Percentiles rank a stretch among this genome's conserved stretches.
phyloP scores from a whole-genome alignment of 352 stramenopile species.

The Globisporangium paddicum region DNA sequence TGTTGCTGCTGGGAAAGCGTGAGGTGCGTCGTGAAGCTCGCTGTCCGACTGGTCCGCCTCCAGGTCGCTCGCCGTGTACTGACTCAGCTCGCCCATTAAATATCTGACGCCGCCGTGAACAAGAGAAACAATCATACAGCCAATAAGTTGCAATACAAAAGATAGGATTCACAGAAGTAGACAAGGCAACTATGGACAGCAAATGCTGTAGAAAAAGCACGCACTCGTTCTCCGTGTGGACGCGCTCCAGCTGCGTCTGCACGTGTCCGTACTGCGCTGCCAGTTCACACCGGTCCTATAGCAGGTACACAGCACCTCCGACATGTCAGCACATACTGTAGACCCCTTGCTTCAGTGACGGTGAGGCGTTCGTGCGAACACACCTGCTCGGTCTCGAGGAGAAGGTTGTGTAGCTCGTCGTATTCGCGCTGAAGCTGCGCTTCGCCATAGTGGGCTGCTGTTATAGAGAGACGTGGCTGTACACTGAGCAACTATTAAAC shows the following conservation, averaged over 20 bases:
- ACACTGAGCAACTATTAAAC: neutral
- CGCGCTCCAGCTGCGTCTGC: conserved; percentile 16
- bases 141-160: neutral
- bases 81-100: conserved; percentile 31
- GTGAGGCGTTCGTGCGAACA: neutral
- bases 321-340: no score
- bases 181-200: neutral
- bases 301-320: neutral
- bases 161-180: no score
- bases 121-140: neutral
- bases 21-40: conserved; percentile 14
- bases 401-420: conserved; percentile 17
- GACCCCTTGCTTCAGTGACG: neutral
- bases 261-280: conserved; percentile 11
- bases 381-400: conserved; percentile 21
- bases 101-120: conserved; percentile 15
- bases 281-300: conserved; percentile 23
- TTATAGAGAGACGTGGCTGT: neutral
- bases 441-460: neutral
- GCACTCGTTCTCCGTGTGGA: conserved; percentile 34
- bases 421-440: conserved; percentile 14
- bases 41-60: conserved; percentile 44
- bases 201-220: neutral
- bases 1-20: neutral
- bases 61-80: conserved; percentile 38